phyloP scores from a whole-genome alignment of 2,329 filamentous ascomycete species.

The Sporothrix phasma region DNA sequence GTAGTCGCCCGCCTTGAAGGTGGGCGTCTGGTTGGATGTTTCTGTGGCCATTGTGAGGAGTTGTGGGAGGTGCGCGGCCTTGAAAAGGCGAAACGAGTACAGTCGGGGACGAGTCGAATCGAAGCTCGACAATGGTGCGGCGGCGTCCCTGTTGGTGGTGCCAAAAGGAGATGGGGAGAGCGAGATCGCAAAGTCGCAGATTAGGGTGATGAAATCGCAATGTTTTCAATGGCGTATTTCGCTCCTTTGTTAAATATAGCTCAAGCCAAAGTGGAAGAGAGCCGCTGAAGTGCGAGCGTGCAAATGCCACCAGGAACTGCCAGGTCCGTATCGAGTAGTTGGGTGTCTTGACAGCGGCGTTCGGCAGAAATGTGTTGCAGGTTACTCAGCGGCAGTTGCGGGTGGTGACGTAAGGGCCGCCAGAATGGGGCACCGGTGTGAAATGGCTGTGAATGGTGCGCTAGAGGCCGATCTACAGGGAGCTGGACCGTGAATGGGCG shows the following conservation, averaged over 20 bases:
- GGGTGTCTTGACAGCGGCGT: neutral
- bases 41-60: constrained; percentile 1
- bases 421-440: neutral
- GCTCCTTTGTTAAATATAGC: no score
- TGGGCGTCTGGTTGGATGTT: constrained; percentile 23
- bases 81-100: no score
- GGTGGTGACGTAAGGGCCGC: neutral
- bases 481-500: neutral
- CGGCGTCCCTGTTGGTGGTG: neutral
- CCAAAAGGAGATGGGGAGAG: neutral
- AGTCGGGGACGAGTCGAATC: neutral
- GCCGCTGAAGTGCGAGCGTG: neutral
- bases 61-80: neutral
- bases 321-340: neutral
- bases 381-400: constrained; percentile 3
- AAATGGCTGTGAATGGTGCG: neutral
- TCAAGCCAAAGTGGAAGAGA: no score
- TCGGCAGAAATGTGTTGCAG: neutral
- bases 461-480: neutral
- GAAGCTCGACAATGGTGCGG: neutral
- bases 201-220: neutral
- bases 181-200: neutral
- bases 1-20: constrained; percentile 37
- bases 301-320: neutral
- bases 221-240: neutral